Evolutionary conservation across 768 basidiomycete species (phyloP).

Genomic region (Calocera viscosa): DNA sequence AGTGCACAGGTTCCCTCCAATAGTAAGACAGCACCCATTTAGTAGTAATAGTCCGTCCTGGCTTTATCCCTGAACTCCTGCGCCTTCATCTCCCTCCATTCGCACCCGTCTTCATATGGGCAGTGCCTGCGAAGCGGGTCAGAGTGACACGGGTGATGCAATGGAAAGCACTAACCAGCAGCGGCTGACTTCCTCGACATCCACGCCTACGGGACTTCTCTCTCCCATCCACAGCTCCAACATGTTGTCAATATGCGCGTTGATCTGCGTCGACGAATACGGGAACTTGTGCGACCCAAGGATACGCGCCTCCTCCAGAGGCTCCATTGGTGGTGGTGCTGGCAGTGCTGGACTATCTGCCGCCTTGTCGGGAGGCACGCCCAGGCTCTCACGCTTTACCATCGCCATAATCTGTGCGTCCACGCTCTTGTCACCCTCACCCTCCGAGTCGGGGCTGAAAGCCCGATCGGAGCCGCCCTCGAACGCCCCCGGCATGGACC

Average conservation of each 20-base stretch:
- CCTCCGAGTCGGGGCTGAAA: neutral
- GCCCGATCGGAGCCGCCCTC: neutral
- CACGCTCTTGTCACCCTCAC: neutral
- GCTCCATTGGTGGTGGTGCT: neutral
- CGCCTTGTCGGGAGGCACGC: neutral
- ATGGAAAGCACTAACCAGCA: neutral
- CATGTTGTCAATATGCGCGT: neutral
- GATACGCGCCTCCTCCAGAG: neutral
- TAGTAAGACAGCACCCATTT: too few relatives aligned
- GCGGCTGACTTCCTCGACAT: neutral
- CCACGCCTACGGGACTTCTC: neutral
- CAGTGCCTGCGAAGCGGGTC: neutral
- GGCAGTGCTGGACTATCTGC: neutral
- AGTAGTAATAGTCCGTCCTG: too few relatives aligned
- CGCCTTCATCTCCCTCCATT: conserved; percentile 5
- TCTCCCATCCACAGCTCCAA: neutral
- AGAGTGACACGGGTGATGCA: neutral
- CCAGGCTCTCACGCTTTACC: neutral
- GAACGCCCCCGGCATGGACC: neutral
- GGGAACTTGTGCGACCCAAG: neutral
- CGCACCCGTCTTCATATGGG: neutral
- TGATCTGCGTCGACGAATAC: neutral
- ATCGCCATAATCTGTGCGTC: neutral
- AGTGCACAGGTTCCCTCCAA: too few relatives aligned
- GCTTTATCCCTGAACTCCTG: neutral